Evolutionary conservation across 2,329 filamentous ascomycete species (phyloP), one percentile per base, ranked within the genome.

Genomic region (Claviceps sp.): DNA sequence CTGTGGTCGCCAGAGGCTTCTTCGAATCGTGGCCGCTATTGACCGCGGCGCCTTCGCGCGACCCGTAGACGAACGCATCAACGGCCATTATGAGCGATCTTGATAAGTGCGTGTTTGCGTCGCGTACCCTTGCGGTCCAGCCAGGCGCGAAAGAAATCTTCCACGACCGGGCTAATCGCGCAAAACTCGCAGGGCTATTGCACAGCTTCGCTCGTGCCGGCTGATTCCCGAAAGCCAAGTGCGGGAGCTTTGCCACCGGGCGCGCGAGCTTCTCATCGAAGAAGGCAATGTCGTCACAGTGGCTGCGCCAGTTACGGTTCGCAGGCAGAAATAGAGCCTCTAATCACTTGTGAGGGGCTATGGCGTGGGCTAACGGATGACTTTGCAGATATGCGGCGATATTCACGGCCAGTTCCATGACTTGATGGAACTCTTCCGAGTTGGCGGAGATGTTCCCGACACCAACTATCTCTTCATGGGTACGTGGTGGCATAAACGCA

Each of bases 391-490:
- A 78, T 96, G 91, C 64, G 91, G 91, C 61, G 91, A 96, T 65
- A 96, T 97, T 53, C 91, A 97, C 64, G 90, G 90, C 59, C 90
- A 96, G 67, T 96, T 96, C 64, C 90, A 96, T 63, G 90, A 96
- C 65, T 71, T 96, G 61, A 96, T 96, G 91, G 91, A 96, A 68
- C 80, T 96, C 5, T 96, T 96, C 66, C 81, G 89, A 50, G 90
- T 96, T 4, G 90, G 90, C 55, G 90, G 90, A 56, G 88, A 95
- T 66, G 88, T 94, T 4, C 90, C 90, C 42, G 91, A 96, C 63
- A 96, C 90, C 36, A 95, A 95, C 64, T 96, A 96, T 68, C 80
- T 96, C 3, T 96, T 96, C 71, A 95, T 96, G 88, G 90, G 85
- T 87, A 74, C 45, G 69, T 39, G 51, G 45, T n/a, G 13, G 34